Evolutionary conservation across 129 eudicot genomes (phyloP), one percentile per base, ranked within the genome.

Genomic region (Dittrichia graveolens): DNA sequence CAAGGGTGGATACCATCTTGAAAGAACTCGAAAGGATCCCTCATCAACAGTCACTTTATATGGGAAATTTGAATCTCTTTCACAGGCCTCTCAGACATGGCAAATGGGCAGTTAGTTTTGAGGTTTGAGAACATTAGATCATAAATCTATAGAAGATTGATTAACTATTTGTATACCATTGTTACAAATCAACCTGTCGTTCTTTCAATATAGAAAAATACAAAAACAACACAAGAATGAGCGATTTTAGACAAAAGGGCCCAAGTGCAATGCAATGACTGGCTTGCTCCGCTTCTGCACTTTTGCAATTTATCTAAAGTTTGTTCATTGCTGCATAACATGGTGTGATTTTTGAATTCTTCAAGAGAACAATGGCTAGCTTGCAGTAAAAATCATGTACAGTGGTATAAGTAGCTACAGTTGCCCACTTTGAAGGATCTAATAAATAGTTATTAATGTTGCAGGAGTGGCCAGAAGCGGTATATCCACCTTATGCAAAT

Each of bases 401-500:
- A 15, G 7, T 10, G 43, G 7, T 41, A 7, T 40, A 42, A 52
- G 34, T 61, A 48, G 14, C 15, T 47, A 47, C 67, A 7, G 37
- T 38, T 55, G 13, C 54, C 11, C n/a, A 3, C 34, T 61, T 50
- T 74, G 39, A 71, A 67, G 65, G 66, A 10, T 19, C 8, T 24
- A 48, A 55, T 74, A 24, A 24, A 24, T n/a, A 57, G 15, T 59
- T 69, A 0, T 73, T 66, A 19, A 74, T 89, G 53, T 58, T 71
- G 70, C 95, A 94, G 98, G 98, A 94, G 46, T 94, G 96, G 95
- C 98, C 96, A 0, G 89, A 94, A 73, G 91, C 82, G 62, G 83
- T 87, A 41, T 90, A 94, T 79, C 98, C 98, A 41, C 89, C 95
- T 14, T 94, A 94, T 69, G 98, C 98, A 55, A 90, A 94, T 44